Base-by-base conservation (phyloP, 352 stramenopile genomes). In the Aphanomyces euteiches region DNA sequence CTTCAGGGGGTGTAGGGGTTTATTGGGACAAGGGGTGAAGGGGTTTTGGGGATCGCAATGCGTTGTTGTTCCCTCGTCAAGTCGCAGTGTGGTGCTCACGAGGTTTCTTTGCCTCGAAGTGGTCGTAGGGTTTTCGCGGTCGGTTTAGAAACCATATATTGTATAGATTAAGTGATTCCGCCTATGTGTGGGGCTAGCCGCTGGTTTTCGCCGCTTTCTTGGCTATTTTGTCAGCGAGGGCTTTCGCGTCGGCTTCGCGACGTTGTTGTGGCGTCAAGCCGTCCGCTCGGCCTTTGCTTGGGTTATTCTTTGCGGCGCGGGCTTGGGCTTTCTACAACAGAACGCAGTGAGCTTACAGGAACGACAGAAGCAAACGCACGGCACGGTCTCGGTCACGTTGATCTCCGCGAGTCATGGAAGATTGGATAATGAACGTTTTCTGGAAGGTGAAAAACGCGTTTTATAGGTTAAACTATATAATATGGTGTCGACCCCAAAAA, bases 151-250 rank as follows among this genome's bases (percentile, higher is more conserved):
- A 28, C 28, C 28, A 28, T 28, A 28, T 28, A 28, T 28, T 28
- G 28, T 28, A 28, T 28, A 28, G 28, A 28, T 28, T 28, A 28
- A 28, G 28, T 28, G 28, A 28, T 28, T 28, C 1, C 45, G 13
- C 45, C 45, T n/a, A 53, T 19, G 45, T n/a, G 13, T 53, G 45
- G n/a, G 1, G 45, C n/a, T 53, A n/a, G 28, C 84, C 41, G 78
- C 79, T 2, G 78, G 74, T 71, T 90, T 91, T 77, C 1, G 82
- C 82, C 13, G 81, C 82, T 67, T 93, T 93, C 21, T 78, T 79
- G 3, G 84, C 85, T 37, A 93, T 92, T 67, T 93, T 93, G 71
- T 93, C 85, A 73, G 90, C 82, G 17, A 93, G 74, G 15, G 85
- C 85, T 78, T 93, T 91, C 36, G 80, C 82, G 57, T 92, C 81